These are phyloP conservation scores for Streptanthus diversifolius DNA, from an alignment of 345 rosid species.

Conservation along the genomic window DNA sequence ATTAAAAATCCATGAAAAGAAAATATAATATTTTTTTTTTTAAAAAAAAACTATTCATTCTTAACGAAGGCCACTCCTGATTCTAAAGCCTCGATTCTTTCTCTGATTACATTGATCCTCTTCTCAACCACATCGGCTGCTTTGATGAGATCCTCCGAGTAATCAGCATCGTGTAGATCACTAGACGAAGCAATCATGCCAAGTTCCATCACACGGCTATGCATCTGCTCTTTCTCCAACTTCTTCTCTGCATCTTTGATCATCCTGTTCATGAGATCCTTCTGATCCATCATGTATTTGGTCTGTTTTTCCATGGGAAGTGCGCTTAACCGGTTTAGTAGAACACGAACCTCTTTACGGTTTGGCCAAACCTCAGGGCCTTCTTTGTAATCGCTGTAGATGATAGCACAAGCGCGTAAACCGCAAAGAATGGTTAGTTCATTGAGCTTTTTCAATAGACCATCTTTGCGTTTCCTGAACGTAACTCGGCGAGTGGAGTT, in stretches of 20 bases:
- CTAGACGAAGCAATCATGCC: background rate
- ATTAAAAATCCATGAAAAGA: background rate
- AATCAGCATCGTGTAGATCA: slow-evolving; percentile 17
- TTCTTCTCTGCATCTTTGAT: slow-evolving; percentile 36
- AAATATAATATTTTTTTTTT: background rate
- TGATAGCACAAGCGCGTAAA: slow-evolving; percentile 33
- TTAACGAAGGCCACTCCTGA: background rate
- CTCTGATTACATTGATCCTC: slow-evolving; percentile 5
- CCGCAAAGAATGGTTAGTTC: slow-evolving; percentile 33
- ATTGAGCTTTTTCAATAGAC: slow-evolving; percentile 29
- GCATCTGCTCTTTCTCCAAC: slow-evolving; percentile 33
- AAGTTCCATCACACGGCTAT: slow-evolving; percentile 35
- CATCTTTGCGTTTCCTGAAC: slow-evolving; percentile 32
- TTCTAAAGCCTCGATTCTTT: slow-evolving; percentile 14
- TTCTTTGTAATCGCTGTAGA: slow-evolving; percentile 34
- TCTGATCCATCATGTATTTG: slow-evolving; percentile 51
- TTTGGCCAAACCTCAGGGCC: slow-evolving; percentile 48
- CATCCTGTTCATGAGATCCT: slow-evolving; percentile 35
- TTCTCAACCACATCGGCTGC: slow-evolving; percentile 24
- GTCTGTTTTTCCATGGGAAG: slow-evolving; percentile 46
- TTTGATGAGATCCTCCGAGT: slow-evolving; percentile 21
- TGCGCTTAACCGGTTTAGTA: slow-evolving; percentile 21
- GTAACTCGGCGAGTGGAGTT: slow-evolving; percentile 28
- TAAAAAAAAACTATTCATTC: background rate
- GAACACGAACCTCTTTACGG: slow-evolving; percentile 21